Conservation (phyloP, 139 green algal genomes). For the Micractinium conductrix region DNA sequence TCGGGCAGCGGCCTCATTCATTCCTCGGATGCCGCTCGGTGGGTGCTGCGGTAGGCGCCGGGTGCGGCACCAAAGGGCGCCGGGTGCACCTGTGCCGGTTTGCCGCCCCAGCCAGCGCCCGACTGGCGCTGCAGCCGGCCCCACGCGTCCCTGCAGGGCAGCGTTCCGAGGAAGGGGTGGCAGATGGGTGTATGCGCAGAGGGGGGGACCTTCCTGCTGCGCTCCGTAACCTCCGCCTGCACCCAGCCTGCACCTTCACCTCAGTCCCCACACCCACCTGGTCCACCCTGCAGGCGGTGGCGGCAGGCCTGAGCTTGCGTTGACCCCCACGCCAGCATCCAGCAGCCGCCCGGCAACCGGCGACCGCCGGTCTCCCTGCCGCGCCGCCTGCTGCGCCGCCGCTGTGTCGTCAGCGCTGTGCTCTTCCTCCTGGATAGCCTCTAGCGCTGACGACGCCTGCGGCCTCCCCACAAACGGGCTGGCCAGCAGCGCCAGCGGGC, state of each 20-base stretch:
- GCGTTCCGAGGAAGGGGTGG: background rate
- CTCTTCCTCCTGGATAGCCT: background rate
- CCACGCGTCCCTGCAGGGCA: background rate
- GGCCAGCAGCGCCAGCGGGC: conserved; percentile 2
- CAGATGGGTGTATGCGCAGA: background rate
- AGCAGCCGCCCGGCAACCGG: too few species aligned
- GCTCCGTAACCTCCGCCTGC: background rate
- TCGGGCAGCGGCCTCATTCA: too few species aligned
- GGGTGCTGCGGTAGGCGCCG: background rate
- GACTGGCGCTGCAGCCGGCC: conserved; percentile 20
- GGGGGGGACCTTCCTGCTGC: background rate
- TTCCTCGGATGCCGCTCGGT: too few species aligned
- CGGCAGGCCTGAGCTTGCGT: background rate
- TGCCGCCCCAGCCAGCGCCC: background rate
- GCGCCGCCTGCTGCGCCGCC: background rate
- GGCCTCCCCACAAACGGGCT: background rate
- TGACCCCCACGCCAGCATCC: too few species aligned
- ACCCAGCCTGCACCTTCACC: background rate
- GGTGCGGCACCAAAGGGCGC: background rate
- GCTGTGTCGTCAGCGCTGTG: too few species aligned
- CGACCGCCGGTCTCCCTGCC: background rate
- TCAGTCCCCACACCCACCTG: conserved; percentile 1
- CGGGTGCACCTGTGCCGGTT: background rate
- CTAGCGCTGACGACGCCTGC: background rate
- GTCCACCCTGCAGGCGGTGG: background rate